These are phyloP conservation scores for Phytophthora tubulina DNA, from an alignment of 352 stramenopile genomes.

Conservation along the genomic window DNA sequence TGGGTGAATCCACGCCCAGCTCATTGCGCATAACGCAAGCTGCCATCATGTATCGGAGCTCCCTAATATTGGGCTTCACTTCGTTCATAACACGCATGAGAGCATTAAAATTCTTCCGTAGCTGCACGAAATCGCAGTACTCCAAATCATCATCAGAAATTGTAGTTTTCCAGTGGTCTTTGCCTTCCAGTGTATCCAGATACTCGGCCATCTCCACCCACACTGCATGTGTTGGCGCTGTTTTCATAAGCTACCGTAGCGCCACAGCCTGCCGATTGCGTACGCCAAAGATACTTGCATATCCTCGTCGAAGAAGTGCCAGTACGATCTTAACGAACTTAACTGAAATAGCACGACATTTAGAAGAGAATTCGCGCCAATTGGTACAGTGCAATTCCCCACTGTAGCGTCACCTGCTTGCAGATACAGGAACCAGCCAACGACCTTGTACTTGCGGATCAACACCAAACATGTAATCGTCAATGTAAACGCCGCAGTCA, in stretches of 20 bases:
- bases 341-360: constrained; percentile 61
- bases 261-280: constrained; percentile 61
- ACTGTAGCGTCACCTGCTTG: constrained; percentile 69
- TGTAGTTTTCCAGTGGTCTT: constrained; percentile 66
- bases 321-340: constrained; percentile 64
- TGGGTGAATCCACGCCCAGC: constrained; percentile 61
- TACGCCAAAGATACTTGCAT: constrained; percentile 52
- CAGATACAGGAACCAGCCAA: constrained; percentile 70
- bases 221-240: constrained; percentile 53
- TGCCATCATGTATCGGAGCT: constrained; percentile 73
- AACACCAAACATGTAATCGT: constrained; percentile 42
- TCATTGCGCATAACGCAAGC: constrained; percentile 78
- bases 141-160: constrained; percentile 63
- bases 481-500: constrained; percentile 49
- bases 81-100: constrained; percentile 41
- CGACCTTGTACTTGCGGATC: constrained; percentile 65
- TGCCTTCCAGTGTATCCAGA: constrained; percentile 67
- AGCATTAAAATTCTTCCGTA: constrained; percentile 50
- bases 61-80: constrained; percentile 48
- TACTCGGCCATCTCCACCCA: constrained; percentile 73
- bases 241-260: constrained; percentile 68
- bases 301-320: constrained; percentile 37
- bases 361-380: constrained; percentile 68
- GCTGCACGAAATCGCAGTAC: constrained; percentile 70
- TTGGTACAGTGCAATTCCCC: constrained; percentile 75